A percentile compares a stretch with the other conserved stretches of the same genome.
Evolutionary conservation across 768 basidiomycete species (phyloP).

Genomic region (Suillus clintonianus): DNA sequence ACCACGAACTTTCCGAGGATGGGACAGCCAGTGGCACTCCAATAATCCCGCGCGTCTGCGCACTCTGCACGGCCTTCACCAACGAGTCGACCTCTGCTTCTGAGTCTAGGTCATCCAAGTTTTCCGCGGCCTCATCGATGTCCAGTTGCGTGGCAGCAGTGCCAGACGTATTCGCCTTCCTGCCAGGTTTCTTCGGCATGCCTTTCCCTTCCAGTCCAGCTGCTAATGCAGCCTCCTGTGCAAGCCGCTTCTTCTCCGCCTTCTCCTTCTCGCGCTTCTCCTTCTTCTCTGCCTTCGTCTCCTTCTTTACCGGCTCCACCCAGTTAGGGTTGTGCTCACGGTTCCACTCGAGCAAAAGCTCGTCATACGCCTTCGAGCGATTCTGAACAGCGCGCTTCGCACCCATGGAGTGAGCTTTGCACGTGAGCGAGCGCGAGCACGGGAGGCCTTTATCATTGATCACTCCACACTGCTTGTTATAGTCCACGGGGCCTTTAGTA

Average conservation of each 20-base stretch:
- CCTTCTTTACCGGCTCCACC: slow-evolving; percentile 83
- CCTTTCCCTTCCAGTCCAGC: slow-evolving; percentile 65
- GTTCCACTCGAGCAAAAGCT: slow-evolving; percentile 90
- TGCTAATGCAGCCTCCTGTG: slow-evolving; percentile 69
- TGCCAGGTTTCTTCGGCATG: slow-evolving; percentile 58
- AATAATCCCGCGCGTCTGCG: slow-evolving; percentile 58
- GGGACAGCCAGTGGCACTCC: slow-evolving; percentile 72
- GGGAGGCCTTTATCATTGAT: slow-evolving; percentile 94
- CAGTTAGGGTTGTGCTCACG: slow-evolving; percentile 85
- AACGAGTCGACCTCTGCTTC: slow-evolving; percentile 83
- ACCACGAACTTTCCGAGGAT: slow-evolving; percentile 77
- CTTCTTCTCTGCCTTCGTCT: slow-evolving; percentile 86
- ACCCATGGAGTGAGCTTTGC: slow-evolving; percentile 98
- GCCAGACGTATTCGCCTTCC: slow-evolving; percentile 39
- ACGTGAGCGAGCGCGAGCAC: slow-evolving; percentile 93
- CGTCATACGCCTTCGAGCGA: slow-evolving; percentile 82
- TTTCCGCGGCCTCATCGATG: slow-evolving; percentile 65
- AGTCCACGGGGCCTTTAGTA: slow-evolving; percentile 83
- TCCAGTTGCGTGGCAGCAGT: slow-evolving; percentile 52
- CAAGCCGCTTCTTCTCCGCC: slow-evolving; percentile 77
- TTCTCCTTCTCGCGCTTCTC: slow-evolving; percentile 82
- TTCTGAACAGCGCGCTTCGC: slow-evolving; percentile 91
- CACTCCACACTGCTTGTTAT: slow-evolving; percentile 93
- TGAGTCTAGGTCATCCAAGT: slow-evolving; percentile 79
- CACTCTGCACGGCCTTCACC: slow-evolving; percentile 57